These are phyloP conservation scores for Mycena latifolia DNA, from an alignment of 768 basidiomycete genomes.

Conservation along the genomic window DNA sequence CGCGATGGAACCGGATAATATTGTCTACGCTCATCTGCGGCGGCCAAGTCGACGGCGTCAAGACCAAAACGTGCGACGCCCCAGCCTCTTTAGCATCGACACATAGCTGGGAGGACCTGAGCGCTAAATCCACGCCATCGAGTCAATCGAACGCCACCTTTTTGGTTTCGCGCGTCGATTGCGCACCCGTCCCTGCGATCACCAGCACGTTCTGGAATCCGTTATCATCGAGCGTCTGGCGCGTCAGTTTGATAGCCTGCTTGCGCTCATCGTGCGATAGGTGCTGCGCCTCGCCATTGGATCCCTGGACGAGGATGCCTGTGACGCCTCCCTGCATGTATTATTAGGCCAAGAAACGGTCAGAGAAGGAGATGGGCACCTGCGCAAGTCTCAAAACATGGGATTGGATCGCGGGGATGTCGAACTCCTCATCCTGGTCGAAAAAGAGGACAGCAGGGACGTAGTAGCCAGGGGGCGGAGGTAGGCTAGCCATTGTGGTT, in stretches of 20 bases:
- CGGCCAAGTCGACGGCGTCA: slow-evolving; percentile 81
- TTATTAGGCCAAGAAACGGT: background rate
- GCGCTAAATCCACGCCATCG: background rate
- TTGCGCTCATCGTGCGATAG: slow-evolving; percentile 81
- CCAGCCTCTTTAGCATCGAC: slow-evolving; percentile 84
- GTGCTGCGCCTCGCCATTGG: slow-evolving; percentile 83
- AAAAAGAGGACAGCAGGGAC: slow-evolving; percentile 86
- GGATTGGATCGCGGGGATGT: slow-evolving; percentile 72
- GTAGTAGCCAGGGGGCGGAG: slow-evolving; percentile 74
- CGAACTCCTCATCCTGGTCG: slow-evolving; percentile 76
- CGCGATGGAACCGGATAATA: slow-evolving; percentile 74
- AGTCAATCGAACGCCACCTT: slow-evolving; percentile 36
- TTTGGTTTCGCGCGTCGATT: slow-evolving; percentile 81
- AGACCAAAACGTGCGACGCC: slow-evolving; percentile 83
- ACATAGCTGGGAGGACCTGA: slow-evolving; percentile 54
- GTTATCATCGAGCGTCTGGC: slow-evolving; percentile 78
- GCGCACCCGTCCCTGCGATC: slow-evolving; percentile 88
- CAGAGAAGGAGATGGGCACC: background rate
- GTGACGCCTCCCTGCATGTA: slow-evolving; percentile 72
- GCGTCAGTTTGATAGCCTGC: slow-evolving; percentile 70
- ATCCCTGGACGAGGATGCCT: slow-evolving; percentile 80
- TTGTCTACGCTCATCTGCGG: slow-evolving; percentile 72
- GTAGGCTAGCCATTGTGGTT: slow-evolving; percentile 20
- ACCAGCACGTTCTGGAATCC: slow-evolving; percentile 77
- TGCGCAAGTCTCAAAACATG: slow-evolving; percentile 80